These are phyloP conservation scores for Picea glauca DNA, from an alignment of 75 land plant species.

Conservation along the genomic window DNA sequence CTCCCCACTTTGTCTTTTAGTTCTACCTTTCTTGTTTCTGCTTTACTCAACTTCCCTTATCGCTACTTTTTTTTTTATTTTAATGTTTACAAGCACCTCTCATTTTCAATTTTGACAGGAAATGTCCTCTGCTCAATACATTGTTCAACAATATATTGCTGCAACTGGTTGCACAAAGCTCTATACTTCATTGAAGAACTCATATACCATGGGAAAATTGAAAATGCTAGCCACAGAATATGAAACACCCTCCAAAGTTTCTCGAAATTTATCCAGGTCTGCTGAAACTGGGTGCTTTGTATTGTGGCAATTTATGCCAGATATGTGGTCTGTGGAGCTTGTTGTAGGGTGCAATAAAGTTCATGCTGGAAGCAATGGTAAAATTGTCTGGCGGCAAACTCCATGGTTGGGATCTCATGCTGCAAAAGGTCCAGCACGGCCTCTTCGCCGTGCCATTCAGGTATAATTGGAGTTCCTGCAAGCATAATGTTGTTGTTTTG, in stretches of 20 bases:
- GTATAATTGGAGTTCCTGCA: conserved; percentile 16
- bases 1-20: no score
- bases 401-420: conserved; percentile 71
- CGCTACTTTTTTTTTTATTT: no score
- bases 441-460: conserved; percentile 75
- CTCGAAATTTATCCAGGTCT: conserved; percentile 16
- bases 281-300: conserved; percentile 69
- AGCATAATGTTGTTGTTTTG: not conserved
- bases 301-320: conserved; percentile 73
- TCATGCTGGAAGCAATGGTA: conserved; percentile 73
- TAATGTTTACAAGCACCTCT: no score
- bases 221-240: conserved; percentile 61
- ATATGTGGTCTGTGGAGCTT: conserved; percentile 73
- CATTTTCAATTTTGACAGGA: conserved; percentile 29
- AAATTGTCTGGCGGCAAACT: conserved; percentile 69
- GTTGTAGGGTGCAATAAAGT: conserved; percentile 55
- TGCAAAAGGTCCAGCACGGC: conserved; percentile 74
- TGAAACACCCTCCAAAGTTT: conserved; percentile 28
- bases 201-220: conserved; percentile 55
- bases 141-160: conserved; percentile 72
- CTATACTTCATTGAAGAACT: conserved; percentile 22
- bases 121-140: conserved; percentile 63
- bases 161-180: conserved; percentile 63
- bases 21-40: no score
- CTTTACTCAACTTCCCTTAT: no score